Base-by-base conservation (phyloP, 192 early-diverging fungal species). In the Linnemannia elongata region DNA sequence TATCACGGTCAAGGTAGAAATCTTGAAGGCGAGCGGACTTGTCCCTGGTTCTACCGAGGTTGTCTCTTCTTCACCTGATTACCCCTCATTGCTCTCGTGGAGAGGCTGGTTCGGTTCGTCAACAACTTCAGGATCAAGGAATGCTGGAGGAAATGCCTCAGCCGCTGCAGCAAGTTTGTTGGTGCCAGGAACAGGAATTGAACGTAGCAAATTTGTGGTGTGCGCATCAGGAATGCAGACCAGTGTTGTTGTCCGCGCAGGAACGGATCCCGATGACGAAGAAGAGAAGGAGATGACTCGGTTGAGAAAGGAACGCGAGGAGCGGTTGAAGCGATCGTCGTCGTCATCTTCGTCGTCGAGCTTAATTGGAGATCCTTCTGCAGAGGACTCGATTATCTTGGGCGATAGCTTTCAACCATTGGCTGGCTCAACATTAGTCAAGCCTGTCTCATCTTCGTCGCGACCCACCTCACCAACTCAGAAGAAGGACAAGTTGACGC, bases 161-260 rank as follows among this genome's bases (percentile, higher is more conserved):
- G 47, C 24, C 13, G 24, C 13, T 20, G 45, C 44, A 10, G 10
- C 72, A 1, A 71, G 35, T 10, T 22, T 69, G 1, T 49, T 87
- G 39, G 76, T 87, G 4, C 85, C 85, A 52, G 85, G 85, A 33
- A 87, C 85, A 54, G 76, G 85, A 9, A 87, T 87, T 52, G 85
- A 87, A 6, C 75, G 85, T 8, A 87, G 76, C 70, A 81, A 81
- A 41, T 78, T 87, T 73, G 63, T 81, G 17, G 47, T 87, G 24
- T 87, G 85, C 33, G 85, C 85, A 4, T 81, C 85, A 8, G 85
- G 85, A 7, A 87, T 72, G 69, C 85, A 87, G 54, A 87, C 85
- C 13, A 78, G 76, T 15, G 85, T 87, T 6, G 66, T 87, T 1
- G 76, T 81, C 20, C 85, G 80, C 57, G 85, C 85, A 36, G 70